phyloP scores from a whole-genome alignment of 225 moss, liverwort and hornwort species.

The Anthoceros angustus region DNA sequence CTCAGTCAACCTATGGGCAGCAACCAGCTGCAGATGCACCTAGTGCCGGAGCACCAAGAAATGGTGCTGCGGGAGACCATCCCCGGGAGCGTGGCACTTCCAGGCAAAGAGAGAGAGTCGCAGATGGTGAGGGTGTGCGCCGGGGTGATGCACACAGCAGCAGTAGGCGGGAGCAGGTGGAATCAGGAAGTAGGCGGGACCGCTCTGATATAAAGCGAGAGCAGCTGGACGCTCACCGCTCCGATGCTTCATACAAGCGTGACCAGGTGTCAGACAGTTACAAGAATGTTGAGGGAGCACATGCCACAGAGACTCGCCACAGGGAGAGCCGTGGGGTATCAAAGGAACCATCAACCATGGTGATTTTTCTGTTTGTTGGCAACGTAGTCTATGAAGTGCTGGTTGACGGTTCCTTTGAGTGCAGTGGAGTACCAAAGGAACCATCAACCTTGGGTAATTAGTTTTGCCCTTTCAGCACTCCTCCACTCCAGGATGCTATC shows the following conservation, averaged over 20 bases:
- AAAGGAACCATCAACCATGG: constrained; percentile 18
- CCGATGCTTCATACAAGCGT: constrained; percentile 25
- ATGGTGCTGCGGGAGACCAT: constrained; percentile 55
- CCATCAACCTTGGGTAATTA: constrained; percentile 4
- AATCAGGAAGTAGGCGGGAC: constrained; percentile 17
- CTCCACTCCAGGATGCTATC: constrained; percentile 12
- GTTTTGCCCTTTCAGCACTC: background rate
- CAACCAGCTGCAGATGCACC: constrained; percentile 48
- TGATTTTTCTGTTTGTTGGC: constrained; percentile 1
- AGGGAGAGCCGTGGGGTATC: constrained; percentile 27
- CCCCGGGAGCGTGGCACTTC: constrained; percentile 47
- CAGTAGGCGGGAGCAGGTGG: constrained; percentile 24
- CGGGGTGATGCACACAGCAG: constrained; percentile 43
- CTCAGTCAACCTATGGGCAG: constrained; percentile 24
- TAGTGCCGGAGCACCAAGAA: constrained; percentile 44
- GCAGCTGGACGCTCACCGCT: constrained; percentile 29
- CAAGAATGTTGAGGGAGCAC: background rate
- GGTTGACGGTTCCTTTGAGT: constrained; percentile 2
- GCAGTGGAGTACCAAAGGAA: constrained; percentile 3
- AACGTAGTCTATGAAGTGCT: background rate
- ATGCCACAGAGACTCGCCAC: constrained; percentile 21
- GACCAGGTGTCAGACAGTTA: constrained; percentile 18
- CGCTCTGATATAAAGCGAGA: constrained; percentile 26
- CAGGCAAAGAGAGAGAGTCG: constrained; percentile 39
- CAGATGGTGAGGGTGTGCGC: constrained; percentile 35